These are phyloP conservation scores for Aristolochia contorta DNA, from an alignment of 164 flowering plant species.

Conservation along the genomic window DNA sequence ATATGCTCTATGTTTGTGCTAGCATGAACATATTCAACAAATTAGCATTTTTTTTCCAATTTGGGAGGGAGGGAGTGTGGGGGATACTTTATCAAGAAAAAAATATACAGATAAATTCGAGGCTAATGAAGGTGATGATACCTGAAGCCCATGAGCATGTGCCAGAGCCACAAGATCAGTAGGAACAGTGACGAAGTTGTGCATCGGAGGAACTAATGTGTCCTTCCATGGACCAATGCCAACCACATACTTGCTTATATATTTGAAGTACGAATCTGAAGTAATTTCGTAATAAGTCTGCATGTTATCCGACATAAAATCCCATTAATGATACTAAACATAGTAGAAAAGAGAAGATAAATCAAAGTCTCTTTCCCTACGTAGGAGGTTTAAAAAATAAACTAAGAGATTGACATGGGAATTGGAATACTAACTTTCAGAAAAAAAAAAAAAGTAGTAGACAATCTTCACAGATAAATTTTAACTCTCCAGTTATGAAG, in stretches of 20 bases:
- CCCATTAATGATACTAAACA: constrained; percentile 1
- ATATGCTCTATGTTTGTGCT: no score
- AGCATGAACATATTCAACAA: no score
- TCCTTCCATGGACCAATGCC: constrained; percentile 99
- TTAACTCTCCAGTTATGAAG: no score
- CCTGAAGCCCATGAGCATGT: constrained; percentile 82
- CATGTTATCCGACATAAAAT: constrained; percentile 8
- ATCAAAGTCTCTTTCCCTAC: no score
- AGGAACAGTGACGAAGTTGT: constrained; percentile 50
- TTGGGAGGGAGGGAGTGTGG: background rate
- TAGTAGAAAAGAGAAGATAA: background rate
- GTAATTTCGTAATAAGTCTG: constrained; percentile 90
- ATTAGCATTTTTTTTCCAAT: no score
- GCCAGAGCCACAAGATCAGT: constrained; percentile 90
- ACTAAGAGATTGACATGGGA: no score
- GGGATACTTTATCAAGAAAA: no score
- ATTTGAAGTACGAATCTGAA: constrained; percentile 66
- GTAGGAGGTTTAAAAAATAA: no score
- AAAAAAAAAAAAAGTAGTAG: no score
- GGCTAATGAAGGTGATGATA: constrained; percentile 8
- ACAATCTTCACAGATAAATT: no score
- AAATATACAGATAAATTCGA: no score
- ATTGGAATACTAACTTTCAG: no score
- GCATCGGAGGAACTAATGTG: constrained; percentile 52
- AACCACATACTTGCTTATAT: constrained; percentile 73